Evolutionary conservation across 257 asterid species (phyloP).

Genomic region (Euphrasia confusa): DNA sequence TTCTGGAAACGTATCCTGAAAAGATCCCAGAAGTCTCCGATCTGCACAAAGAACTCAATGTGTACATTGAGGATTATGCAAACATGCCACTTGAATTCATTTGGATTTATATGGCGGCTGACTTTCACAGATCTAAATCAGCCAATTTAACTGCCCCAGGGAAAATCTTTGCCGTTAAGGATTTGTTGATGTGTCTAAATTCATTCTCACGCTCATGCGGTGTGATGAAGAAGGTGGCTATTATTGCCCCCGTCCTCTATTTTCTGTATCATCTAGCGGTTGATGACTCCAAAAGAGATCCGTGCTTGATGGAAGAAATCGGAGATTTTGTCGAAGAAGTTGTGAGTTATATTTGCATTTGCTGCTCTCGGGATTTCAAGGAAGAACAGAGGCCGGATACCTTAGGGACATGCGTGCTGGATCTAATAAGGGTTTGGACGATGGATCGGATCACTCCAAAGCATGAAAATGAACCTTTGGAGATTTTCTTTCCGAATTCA

Average conservation of each 20-base stretch:
- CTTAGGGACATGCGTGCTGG: constrained; percentile 23
- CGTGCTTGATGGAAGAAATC: constrained; percentile 27
- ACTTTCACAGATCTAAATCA: constrained; percentile 20
- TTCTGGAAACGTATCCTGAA: constrained; percentile 18
- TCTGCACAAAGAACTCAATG: constrained; percentile 8
- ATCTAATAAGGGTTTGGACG: constrained; percentile 29
- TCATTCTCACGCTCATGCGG: constrained; percentile 19
- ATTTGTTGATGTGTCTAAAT: constrained; percentile 18
- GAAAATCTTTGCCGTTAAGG: constrained; percentile 14
- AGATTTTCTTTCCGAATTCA: constrained; percentile 31
- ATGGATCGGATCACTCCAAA: constrained; percentile 21
- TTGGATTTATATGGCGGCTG: constrained; percentile 20
- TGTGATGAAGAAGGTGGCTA: constrained; percentile 28
- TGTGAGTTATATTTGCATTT: constrained; percentile 22
- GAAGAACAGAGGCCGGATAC: constrained; percentile 15
- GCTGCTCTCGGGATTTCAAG: constrained; percentile 25
- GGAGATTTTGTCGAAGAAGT: constrained; percentile 22
- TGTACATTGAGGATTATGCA: neutral
- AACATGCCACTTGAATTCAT: constrained; percentile 30
- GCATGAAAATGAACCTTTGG: constrained; percentile 13
- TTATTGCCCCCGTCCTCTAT: constrained; percentile 30
- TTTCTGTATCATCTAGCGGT: constrained; percentile 22
- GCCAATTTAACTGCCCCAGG: constrained; percentile 21
- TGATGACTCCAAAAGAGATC: constrained; percentile 22
- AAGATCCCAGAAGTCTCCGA: constrained; percentile 4